Evolutionary conservation across 2,329 filamentous ascomycete species (phyloP).

Genomic region (Fusarium cicatricum): DNA sequence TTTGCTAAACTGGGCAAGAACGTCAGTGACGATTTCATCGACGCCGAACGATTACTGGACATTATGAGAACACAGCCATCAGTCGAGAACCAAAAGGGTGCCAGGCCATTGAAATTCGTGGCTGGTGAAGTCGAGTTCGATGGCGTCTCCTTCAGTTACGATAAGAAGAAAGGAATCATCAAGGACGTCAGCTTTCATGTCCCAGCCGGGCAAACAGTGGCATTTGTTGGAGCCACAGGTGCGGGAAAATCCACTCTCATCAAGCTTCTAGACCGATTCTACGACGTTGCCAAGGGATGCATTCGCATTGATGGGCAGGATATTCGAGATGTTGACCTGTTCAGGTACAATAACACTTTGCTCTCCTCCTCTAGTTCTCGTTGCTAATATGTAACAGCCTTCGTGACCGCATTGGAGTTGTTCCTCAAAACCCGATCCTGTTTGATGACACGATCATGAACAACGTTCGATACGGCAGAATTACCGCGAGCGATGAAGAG

Average conservation of each 20-base stretch:
- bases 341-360: slow-evolving; percentile 46
- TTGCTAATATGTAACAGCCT: slow-evolving; percentile 50
- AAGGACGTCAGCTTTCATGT: slow-evolving; percentile 61
- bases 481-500: slow-evolving; percentile 63
- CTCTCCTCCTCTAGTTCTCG: background rate
- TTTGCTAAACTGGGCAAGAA: slow-evolving; percentile 67
- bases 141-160: slow-evolving; percentile 65
- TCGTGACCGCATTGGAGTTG: slow-evolving; percentile 62
- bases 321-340: slow-evolving; percentile 61
- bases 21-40: slow-evolving; percentile 64
- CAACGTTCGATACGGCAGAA: slow-evolving; percentile 65
- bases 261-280: slow-evolving; percentile 67
- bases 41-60: slow-evolving; percentile 65
- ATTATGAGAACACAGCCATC: slow-evolving; percentile 67
- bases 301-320: slow-evolving; percentile 66
- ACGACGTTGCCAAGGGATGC: slow-evolving; percentile 61
- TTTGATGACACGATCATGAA: slow-evolving; percentile 68
- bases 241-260: slow-evolving; percentile 67
- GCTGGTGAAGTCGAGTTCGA: slow-evolving; percentile 64
- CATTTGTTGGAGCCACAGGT: slow-evolving; percentile 68
- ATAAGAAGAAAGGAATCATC: slow-evolving; percentile 66
- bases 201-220: slow-evolving; percentile 61
- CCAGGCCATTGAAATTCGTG: slow-evolving; percentile 58
- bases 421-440: slow-evolving; percentile 63
- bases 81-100: slow-evolving; percentile 60